Evolutionary conservation across 192 early-diverging fungal species (phyloP).

Genomic region (Backusella tarrabulga): DNA sequence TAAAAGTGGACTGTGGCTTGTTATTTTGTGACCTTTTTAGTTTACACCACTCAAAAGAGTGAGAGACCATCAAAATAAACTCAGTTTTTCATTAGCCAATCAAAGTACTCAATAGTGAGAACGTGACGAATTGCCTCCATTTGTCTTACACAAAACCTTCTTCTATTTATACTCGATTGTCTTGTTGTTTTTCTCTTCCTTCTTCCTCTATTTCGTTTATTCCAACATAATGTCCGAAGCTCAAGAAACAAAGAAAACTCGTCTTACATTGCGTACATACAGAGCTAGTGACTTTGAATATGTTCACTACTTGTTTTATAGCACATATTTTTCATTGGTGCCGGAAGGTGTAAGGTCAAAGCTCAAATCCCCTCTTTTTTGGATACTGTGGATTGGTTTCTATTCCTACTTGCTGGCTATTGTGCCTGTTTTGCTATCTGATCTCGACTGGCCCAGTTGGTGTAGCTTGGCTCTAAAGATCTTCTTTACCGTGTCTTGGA

Average conservation of each 20-base stretch:
- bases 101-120: neutral
- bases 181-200: neutral
- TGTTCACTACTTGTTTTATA: slow-evolving; percentile 29
- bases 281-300: slow-evolving; percentile 23
- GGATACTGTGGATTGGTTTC: slow-evolving; percentile 24
- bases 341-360: slow-evolving; percentile 32
- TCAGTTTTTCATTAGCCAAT: neutral
- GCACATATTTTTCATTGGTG: slow-evolving; percentile 29
- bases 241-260: slow-evolving; percentile 8
- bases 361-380: slow-evolving; percentile 23
- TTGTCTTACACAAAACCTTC: neutral
- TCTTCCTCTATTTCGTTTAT: neutral
- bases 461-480: slow-evolving; percentile 2
- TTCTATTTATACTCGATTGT: neutral
- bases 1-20: neutral
- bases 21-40: neutral
- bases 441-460: slow-evolving; percentile 2
- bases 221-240: too few species aligned
- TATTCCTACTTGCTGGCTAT: slow-evolving; percentile 22
- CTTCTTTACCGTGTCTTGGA: slow-evolving; percentile 25
- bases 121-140: neutral
- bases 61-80: neutral
- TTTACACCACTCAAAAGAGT: neutral
- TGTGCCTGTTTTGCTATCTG: slow-evolving; percentile 16
- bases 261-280: slow-evolving; percentile 30